Percentiles rank a stretch among this genome's conserved stretches.
These are phyloP conservation scores for Suillus americanus DNA, from an alignment of 768 basidiomycete species.

Conservation along the genomic window DNA sequence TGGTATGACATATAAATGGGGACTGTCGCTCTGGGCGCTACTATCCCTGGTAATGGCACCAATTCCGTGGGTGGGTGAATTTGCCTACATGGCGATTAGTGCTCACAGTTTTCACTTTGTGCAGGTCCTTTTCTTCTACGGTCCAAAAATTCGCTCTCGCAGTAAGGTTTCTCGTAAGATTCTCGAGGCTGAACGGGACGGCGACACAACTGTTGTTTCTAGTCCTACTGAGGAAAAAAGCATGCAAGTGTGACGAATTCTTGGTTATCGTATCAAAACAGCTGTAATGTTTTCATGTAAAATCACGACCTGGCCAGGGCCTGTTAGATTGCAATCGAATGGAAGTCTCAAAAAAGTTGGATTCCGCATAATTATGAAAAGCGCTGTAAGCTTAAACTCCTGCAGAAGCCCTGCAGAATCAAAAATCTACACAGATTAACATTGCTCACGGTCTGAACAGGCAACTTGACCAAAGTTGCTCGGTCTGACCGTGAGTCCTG, in stretches of 20 bases:
- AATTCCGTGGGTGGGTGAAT: conserved; percentile 40
- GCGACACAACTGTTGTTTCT: neutral
- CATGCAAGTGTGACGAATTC: neutral
- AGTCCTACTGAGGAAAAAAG: neutral
- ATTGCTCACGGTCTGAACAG: too few relatives aligned
- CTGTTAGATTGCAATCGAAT: too few relatives aligned
- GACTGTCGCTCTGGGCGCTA: conserved; percentile 39
- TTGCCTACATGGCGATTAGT: neutral
- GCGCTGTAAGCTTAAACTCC: too few relatives aligned
- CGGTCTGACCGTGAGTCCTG: too few relatives aligned
- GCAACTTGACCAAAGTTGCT: too few relatives aligned
- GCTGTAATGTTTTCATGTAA: neutral
- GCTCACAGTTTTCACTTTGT: neutral
- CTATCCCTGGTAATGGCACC: conserved; percentile 44
- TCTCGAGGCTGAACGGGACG: conserved; percentile 14
- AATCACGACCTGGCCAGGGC: neutral
- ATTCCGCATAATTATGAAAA: too few relatives aligned
- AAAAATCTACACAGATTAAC: too few relatives aligned
- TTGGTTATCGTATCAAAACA: too few relatives aligned
- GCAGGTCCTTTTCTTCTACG: conserved; percentile 31
- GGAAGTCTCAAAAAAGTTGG: too few relatives aligned
- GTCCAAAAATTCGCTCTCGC: conserved; percentile 31
- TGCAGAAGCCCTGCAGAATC: too few relatives aligned
- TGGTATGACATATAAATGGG: conserved; percentile 49
- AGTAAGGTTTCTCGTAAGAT: conserved; percentile 24